These are phyloP conservation scores for Ganoderma leucocontextum DNA, from an alignment of 1,284 basidiomycete species.

Conservation along the genomic window DNA sequence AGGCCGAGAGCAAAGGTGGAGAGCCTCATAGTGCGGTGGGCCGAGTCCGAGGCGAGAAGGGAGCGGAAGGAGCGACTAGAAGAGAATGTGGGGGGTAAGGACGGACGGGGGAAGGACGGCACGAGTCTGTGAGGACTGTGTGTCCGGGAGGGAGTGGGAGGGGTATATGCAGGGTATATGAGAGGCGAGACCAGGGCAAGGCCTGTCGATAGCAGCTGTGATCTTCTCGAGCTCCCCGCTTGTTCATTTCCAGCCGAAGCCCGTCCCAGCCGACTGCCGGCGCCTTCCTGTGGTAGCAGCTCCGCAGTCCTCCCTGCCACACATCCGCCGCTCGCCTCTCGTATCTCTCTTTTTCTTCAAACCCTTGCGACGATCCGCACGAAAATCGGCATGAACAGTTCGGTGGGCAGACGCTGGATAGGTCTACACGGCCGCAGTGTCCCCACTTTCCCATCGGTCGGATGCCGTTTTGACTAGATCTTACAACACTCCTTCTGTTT, in stretches of 20 bases:
- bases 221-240: constrained; percentile 17
- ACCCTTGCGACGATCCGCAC: background rate
- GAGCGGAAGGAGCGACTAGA: constrained; percentile 37
- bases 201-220: constrained; percentile 10
- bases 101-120: constrained; percentile 21
- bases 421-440: background rate
- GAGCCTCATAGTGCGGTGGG: constrained; percentile 38
- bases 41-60: constrained; percentile 12
- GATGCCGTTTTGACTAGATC: background rate
- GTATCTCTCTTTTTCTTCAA: background rate
- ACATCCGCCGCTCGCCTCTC: background rate
- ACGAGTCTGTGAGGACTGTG: constrained; percentile 7
- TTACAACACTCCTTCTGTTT: background rate
- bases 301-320: background rate
- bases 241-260: background rate
- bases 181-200: constrained; percentile 1
- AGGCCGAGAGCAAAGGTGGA: constrained; percentile 35
- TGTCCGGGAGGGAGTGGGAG: constrained; percentile 5
- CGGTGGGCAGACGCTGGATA: background rate
- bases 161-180: background rate
- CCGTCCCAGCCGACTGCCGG: background rate
- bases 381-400: background rate
- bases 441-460: constrained; percentile 3
- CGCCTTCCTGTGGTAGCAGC: background rate
- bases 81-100: constrained; percentile 29